Percentiles rank a stretch among this genome's conserved stretches.
phyloP scores from a whole-genome alignment of 768 basidiomycete genomes.

The Phallus indusiatus region DNA sequence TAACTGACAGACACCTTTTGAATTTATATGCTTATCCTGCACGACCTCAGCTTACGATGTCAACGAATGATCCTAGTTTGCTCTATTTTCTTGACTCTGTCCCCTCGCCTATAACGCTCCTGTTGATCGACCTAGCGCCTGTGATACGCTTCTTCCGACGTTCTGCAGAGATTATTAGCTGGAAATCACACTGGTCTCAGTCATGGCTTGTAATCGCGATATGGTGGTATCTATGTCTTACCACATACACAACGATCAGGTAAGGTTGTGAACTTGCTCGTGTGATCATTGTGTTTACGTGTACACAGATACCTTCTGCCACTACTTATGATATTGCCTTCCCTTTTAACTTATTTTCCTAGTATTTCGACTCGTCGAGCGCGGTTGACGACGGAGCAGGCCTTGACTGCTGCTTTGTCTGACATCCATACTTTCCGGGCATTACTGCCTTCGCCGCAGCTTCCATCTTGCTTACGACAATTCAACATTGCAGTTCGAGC shows the following conservation, averaged over 20 bases:
- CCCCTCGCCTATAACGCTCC: slow-evolving; percentile 50
- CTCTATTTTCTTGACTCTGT: slow-evolving; percentile 45
- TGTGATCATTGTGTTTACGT: background rate
- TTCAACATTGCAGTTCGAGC: slow-evolving; percentile 41
- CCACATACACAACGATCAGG: slow-evolving; percentile 43
- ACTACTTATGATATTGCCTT: slow-evolving; percentile 31
- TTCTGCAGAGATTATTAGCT: slow-evolving; percentile 41
- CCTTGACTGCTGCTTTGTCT: slow-evolving; percentile 44
- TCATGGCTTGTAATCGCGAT: slow-evolving; percentile 54
- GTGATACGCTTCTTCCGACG: slow-evolving; percentile 35
- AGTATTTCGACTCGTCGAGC: slow-evolving; percentile 12
- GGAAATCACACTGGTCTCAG: slow-evolving; percentile 49
- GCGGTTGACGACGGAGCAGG: slow-evolving; percentile 41
- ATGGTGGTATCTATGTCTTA: slow-evolving; percentile 75
- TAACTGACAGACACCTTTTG: background rate
- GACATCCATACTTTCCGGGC: slow-evolving; percentile 59
- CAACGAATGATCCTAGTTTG: background rate
- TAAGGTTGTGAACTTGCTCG: slow-evolving; percentile 19
- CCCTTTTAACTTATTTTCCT: slow-evolving; percentile 24
- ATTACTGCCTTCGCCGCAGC: slow-evolving; percentile 34
- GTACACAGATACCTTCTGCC: slow-evolving; percentile 51
- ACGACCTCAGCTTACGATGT: background rate
- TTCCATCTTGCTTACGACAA: slow-evolving; percentile 22
- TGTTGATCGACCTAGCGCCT: slow-evolving; percentile 55
- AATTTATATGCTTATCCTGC: background rate